Conservation (phyloP, 805 yeast genomes). For the Schwanniomyces pseudopolymorphus region DNA sequence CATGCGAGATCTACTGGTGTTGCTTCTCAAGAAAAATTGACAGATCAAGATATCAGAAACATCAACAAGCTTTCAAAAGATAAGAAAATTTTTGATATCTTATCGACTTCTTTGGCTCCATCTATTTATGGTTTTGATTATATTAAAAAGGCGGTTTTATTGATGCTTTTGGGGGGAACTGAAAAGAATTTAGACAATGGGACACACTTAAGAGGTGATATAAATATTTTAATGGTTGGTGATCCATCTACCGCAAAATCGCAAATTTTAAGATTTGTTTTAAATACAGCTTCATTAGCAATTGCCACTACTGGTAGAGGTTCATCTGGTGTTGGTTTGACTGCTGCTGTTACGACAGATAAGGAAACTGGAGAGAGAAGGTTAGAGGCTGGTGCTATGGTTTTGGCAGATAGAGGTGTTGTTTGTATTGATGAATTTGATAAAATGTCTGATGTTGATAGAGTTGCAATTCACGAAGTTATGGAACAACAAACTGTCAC, state of each 20-base stretch:
- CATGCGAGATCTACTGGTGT: slow-evolving; percentile 88
- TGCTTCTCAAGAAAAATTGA: slow-evolving; percentile 63
- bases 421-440: slow-evolving; percentile 99
- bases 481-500: slow-evolving; percentile 99
- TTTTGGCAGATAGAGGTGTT: slow-evolving; percentile 92
- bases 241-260: slow-evolving; percentile 99
- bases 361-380: slow-evolving; percentile 96
- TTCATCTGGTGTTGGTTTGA: slow-evolving; percentile 99
- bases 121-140: slow-evolving; percentile 91
- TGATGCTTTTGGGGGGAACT: slow-evolving; percentile 90
- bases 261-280: slow-evolving; percentile 88
- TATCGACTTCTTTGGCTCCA: slow-evolving; percentile 90
- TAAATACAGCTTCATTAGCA: slow-evolving; percentile 92
- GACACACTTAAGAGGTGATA: slow-evolving; percentile 96
- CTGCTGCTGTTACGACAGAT: slow-evolving; percentile 97
- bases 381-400: slow-evolving; percentile 99
- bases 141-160: slow-evolving; percentile 85
- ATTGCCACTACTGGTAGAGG: slow-evolving; percentile 99
- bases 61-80: slow-evolving; percentile 77
- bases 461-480: slow-evolving; percentile 98
- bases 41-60: slow-evolving; percentile 82
- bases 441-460: slow-evolving; percentile 94
- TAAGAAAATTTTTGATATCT: slow-evolving; percentile 68
- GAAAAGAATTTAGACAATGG: slow-evolving; percentile 94
- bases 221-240: slow-evolving; percentile 94